A percentile compares a stretch with the other conserved stretches of the same genome.
phyloP scores from a whole-genome alignment of 768 basidiomycete genomes.

The Xanthoconium stramineum region DNA sequence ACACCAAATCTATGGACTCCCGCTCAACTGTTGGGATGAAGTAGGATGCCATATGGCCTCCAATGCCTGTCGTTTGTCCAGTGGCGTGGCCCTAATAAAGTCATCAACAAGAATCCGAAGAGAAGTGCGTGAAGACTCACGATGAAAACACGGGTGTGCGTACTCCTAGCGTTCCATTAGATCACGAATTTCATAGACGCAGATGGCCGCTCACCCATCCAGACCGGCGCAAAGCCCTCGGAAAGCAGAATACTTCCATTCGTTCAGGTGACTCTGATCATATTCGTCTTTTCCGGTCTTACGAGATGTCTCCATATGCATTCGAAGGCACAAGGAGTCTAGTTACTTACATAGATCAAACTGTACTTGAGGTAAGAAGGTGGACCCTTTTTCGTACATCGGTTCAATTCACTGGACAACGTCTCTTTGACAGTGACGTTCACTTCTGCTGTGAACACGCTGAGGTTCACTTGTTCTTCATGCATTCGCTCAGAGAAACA shows the following conservation, averaged over 20 bases:
- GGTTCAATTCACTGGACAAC: neutral
- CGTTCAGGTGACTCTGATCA: neutral
- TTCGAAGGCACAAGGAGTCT: neutral
- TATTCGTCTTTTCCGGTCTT: neutral
- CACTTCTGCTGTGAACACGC: neutral
- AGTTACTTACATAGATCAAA: neutral
- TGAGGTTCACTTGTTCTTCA: neutral
- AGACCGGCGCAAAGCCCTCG: neutral
- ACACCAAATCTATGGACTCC: slow-evolving; percentile 1
- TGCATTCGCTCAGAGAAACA: neutral
- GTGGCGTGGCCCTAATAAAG: slow-evolving; percentile 4
- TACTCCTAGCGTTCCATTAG: neutral
- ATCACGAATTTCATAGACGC: neutral
- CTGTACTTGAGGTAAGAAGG: neutral
- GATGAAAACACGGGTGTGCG: neutral
- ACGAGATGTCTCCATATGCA: neutral
- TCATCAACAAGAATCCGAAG: neutral
- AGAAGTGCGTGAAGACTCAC: neutral
- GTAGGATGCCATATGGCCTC: slow-evolving; percentile 1
- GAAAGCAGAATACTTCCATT: neutral
- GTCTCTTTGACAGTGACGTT: neutral
- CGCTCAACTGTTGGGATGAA: slow-evolving; percentile 3
- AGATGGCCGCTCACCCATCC: neutral
- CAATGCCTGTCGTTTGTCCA: slow-evolving; percentile 1
- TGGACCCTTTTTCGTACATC: neutral